Conservation (phyloP, 2,329 filamentous ascomycete genomes). For the Fusarium sp. region DNA sequence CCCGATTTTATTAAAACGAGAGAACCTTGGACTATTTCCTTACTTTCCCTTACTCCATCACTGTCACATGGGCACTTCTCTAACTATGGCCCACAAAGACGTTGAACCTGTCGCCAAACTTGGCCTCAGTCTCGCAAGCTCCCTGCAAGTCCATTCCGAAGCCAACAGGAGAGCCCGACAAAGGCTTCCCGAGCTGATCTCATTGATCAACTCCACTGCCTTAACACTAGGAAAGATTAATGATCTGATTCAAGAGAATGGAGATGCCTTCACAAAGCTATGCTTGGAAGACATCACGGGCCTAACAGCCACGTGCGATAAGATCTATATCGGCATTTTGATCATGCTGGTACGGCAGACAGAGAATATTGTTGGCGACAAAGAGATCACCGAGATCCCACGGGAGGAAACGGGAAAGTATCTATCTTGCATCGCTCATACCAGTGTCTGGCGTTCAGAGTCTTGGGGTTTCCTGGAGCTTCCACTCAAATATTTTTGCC, state of each 20-base stretch:
- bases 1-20: too few species aligned
- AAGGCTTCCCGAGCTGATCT: neutral
- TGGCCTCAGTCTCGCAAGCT: neutral
- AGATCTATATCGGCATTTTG: neutral
- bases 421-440: neutral
- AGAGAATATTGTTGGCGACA: neutral
- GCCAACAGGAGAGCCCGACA: neutral
- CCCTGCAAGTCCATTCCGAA: neutral
- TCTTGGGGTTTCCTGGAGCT: neutral
- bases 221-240: neutral
- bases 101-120: neutral
- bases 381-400: rapidly evolving
- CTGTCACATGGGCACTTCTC: too few species aligned
- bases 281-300: neutral
- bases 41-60: too few species aligned
- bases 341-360: neutral
- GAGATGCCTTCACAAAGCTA: neutral
- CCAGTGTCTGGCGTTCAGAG: rapidly evolving
- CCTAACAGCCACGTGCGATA: neutral
- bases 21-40: rapidly evolving
- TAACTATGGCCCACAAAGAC: neutral
- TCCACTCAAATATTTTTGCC: neutral
- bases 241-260: neutral
- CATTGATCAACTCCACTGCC: neutral
- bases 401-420: neutral